phyloP scores from a whole-genome alignment of 164 flowering plant species.

The Tetrastigma voinierianum region DNA sequence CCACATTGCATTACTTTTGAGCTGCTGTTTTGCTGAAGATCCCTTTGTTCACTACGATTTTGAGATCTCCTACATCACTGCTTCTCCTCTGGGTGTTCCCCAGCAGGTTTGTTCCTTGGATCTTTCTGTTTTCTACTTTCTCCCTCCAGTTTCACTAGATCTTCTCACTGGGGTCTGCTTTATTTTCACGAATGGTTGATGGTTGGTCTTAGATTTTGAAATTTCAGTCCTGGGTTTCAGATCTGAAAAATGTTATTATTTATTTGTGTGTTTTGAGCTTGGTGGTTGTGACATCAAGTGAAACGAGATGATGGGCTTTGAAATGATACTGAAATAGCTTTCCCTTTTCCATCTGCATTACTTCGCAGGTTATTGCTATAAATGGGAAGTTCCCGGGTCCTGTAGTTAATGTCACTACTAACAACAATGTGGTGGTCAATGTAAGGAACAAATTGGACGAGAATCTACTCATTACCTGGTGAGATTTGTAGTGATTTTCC shows the following conservation, averaged over 20 bases:
- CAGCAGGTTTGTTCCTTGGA: conserved; percentile 51
- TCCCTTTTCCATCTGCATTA: conserved; percentile 6
- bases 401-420: conserved; percentile 75
- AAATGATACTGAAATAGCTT: not conserved
- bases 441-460: conserved; percentile 83
- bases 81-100: conserved; percentile 76
- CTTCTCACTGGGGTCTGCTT: conserved; percentile 17
- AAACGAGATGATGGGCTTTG: not conserved
- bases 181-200: conserved; percentile 4
- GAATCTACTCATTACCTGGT: conserved; percentile 78
- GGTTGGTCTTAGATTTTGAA: conserved; percentile 17
- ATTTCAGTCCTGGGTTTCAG: conserved; percentile 28
- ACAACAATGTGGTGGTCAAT: conserved; percentile 73
- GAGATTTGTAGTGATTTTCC: conserved; percentile 10
- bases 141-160: conserved; percentile 1
- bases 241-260: conserved; percentile 19
- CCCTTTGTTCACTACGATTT: conserved; percentile 44
- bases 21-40: conserved; percentile 50
- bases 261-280: not conserved
- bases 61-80: conserved; percentile 70
- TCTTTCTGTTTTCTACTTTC: conserved; percentile 2
- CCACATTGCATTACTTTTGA: conserved; percentile 37
- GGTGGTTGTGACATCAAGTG: not conserved
- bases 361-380: conserved; percentile 80
- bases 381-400: conserved; percentile 93